Percentiles rank a stretch among this genome's conserved stretches.
phyloP scores from a whole-genome alignment of 306 rosid species.

The Castanea mollissima region DNA sequence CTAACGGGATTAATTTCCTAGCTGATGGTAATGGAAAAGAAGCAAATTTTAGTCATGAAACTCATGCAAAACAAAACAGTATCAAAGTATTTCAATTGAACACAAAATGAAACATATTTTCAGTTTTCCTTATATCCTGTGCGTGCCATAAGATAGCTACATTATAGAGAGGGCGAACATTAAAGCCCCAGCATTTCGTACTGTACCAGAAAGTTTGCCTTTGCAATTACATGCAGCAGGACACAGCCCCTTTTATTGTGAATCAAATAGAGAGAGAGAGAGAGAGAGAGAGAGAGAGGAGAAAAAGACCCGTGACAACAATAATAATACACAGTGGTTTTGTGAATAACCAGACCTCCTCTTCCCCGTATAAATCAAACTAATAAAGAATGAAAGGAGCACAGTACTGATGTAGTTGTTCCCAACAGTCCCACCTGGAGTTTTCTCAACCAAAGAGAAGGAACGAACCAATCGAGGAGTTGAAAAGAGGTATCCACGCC shows the following conservation, averaged over 20 bases:
- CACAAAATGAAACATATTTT: not conserved
- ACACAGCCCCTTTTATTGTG: slow-evolving; percentile 18
- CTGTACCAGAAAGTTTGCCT: not conserved
- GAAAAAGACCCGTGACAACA: slow-evolving; percentile 6
- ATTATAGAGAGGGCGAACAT: not conserved
- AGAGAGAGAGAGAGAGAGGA: not conserved
- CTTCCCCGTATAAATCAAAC: not conserved
- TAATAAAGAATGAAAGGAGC: slow-evolving; percentile 13
- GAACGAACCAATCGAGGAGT: not conserved
- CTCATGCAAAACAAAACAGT: not conserved
- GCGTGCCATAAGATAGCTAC: not conserved
- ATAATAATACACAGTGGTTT: slow-evolving; percentile 3
- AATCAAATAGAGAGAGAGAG: not conserved
- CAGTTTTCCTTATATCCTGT: not conserved
- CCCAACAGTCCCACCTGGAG: slow-evolving; percentile 10
- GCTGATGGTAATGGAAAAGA: too few relatives aligned
- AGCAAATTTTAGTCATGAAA: not conserved
- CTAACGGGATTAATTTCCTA: too few relatives aligned
- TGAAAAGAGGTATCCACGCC: not conserved
- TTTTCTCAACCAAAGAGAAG: not conserved
- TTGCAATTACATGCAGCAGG: slow-evolving; percentile 21
- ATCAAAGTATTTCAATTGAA: not conserved
- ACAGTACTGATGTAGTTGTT: not conserved
- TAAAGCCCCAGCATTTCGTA: not conserved
- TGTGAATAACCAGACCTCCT: slow-evolving; percentile 17